phyloP scores from a whole-genome alignment of 768 basidiomycete species.

The Phanerochaete sordida region DNA sequence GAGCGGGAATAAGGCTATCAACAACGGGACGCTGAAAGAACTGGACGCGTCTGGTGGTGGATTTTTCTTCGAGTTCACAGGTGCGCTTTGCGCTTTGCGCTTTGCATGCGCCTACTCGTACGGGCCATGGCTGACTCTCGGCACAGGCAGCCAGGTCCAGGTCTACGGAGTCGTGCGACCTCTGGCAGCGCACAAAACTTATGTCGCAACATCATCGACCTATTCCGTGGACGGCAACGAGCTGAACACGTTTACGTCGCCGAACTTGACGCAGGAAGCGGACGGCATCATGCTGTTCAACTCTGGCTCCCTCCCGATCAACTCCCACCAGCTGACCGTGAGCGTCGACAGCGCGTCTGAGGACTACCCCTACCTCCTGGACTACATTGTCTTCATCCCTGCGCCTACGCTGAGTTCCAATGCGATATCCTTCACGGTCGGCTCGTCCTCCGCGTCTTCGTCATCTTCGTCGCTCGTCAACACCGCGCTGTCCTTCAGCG shows the following conservation, averaged over 20 bases:
- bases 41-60: slow-evolving; percentile 5
- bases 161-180: slow-evolving; percentile 16
- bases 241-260: slow-evolving; percentile 11
- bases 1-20: slow-evolving; percentile 7
- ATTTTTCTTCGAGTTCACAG: slow-evolving; percentile 1
- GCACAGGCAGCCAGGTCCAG: slow-evolving; percentile 12
- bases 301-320: slow-evolving; percentile 12
- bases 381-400: slow-evolving; percentile 16
- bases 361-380: slow-evolving; percentile 15
- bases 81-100: not conserved
- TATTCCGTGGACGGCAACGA: slow-evolving; percentile 12
- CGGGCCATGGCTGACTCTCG: not conserved
- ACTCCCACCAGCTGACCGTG: slow-evolving; percentile 12
- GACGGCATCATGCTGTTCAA: slow-evolving; percentile 17
- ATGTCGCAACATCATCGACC: slow-evolving; percentile 6
- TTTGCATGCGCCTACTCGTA: no score
- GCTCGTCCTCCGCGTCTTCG: not conserved
- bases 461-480: not conserved
- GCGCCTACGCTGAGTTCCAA: not conserved
- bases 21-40: slow-evolving; percentile 12
- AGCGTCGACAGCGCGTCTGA: slow-evolving; percentile 16
- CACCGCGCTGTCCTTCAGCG: not conserved
- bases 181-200: not conserved
- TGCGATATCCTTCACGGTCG: not conserved
- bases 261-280: slow-evolving; percentile 9